A percentile compares a stretch with the other conserved stretches of the same genome.
Conservation (phyloP, 306 rosid genomes). For the Oxytropis ochrocephala region DNA sequence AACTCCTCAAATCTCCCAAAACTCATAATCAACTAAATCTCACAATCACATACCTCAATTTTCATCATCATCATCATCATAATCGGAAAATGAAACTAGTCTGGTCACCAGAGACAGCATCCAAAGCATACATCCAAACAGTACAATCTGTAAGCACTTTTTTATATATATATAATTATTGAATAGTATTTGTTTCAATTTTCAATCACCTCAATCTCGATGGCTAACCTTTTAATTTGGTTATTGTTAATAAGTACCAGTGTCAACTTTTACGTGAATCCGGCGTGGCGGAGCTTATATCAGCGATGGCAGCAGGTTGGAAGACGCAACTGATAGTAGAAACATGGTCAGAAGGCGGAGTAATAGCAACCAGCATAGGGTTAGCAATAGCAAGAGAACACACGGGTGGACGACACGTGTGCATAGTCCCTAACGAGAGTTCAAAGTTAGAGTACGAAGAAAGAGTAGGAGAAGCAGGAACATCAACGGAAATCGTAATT, state of each 20-base stretch:
- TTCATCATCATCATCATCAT: neutral
- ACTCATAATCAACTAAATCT: neutral
- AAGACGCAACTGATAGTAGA: slow-evolving; percentile 69
- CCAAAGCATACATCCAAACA: slow-evolving; percentile 86
- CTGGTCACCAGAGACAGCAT: slow-evolving; percentile 89
- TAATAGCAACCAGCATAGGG: slow-evolving; percentile 58
- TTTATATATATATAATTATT: no score
- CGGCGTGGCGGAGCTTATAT: slow-evolving; percentile 70
- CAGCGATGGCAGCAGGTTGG: slow-evolving; percentile 99
- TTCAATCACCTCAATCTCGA: neutral
- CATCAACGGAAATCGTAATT: slow-evolving; percentile 40
- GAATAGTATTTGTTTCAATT: neutral
- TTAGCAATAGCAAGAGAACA: slow-evolving; percentile 59
- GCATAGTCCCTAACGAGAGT: slow-evolving; percentile 68
- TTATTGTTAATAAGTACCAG: slow-evolving; percentile 36
- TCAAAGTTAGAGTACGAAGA: slow-evolving; percentile 42
- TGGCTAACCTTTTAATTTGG: neutral
- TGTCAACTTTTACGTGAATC: slow-evolving; percentile 48
- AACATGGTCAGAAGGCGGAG: slow-evolving; percentile 79
- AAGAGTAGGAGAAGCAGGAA: slow-evolving; percentile 31
- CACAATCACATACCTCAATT: neutral
- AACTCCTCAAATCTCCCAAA: neutral
- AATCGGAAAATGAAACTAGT: slow-evolving; percentile 53
- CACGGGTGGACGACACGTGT: slow-evolving; percentile 68
- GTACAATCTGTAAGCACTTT: slow-evolving; percentile 60